Conservation (phyloP, 805 yeast genomes). For the Nakazawaea holstii region DNA sequence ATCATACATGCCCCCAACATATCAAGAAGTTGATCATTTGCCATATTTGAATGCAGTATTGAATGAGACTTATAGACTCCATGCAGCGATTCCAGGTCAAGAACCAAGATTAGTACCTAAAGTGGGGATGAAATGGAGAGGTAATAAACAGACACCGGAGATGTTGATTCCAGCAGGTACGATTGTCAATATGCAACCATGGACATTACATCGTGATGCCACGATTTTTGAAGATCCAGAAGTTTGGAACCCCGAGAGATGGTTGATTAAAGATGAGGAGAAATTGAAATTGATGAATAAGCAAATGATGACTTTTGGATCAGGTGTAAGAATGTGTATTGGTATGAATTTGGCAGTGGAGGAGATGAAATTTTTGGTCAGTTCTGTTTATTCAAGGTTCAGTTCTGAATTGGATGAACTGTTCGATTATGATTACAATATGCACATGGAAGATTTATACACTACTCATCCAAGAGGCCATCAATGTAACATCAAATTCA, state of each 20-base stretch:
- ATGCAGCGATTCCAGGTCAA: slow-evolving; percentile 59
- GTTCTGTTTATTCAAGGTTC: slow-evolving; percentile 45
- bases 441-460: slow-evolving; percentile 12
- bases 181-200: slow-evolving; percentile 52
- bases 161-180: slow-evolving; percentile 40
- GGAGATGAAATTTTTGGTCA: slow-evolving; percentile 51
- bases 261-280: slow-evolving; percentile 37
- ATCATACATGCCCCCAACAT: slow-evolving; percentile 19
- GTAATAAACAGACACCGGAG: slow-evolving; percentile 8
- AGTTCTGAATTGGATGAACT: slow-evolving; percentile 2
- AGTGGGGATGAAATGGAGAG: slow-evolving; percentile 10
- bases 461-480: slow-evolving; percentile 12
- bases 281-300: slow-evolving; percentile 33
- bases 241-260: slow-evolving; percentile 46
- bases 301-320: slow-evolving; percentile 56
- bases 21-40: slow-evolving; percentile 40
- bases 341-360: slow-evolving; percentile 58
- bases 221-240: slow-evolving; percentile 37
- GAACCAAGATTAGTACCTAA: slow-evolving; percentile 47
- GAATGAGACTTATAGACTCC: slow-evolving; percentile 51
- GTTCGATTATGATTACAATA: slow-evolving; percentile 11
- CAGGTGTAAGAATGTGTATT: slow-evolving; percentile 61
- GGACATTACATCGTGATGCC: slow-evolving; percentile 44
- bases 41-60: slow-evolving; percentile 52
- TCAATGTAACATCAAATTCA: slow-evolving; percentile 3